Evolutionary conservation across 305 asterid species (phyloP), one percentile per base, ranked within the genome.

Genomic region (Plantago rigida): DNA sequence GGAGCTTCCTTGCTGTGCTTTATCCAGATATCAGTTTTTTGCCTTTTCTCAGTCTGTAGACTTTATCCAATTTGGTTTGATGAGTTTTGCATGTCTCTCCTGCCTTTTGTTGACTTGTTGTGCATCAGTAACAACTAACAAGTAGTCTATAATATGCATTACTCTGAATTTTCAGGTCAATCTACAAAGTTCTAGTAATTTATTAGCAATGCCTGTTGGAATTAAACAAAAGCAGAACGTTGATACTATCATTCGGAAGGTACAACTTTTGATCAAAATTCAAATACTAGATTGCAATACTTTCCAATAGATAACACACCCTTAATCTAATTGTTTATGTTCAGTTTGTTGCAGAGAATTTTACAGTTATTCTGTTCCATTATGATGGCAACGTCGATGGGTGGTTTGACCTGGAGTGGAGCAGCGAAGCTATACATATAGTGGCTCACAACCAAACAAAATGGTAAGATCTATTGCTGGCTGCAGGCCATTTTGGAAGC

Each of bases 291-390:
- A 50, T 13, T 69, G 42, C 47, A 53, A 46, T 28, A 45, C 62
- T 47, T 17, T 4, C 31, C 54, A 63, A 36, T 56, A 56, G 47
- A 60, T 65, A 12, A 71, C 41, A 67, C 48, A 61, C 49, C 45
- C 69, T 42, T 57, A 17, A 56, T 64, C 76, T 78, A 39, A 67
- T 69, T 60, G 51, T 62, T 39, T 71, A 68, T 31, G 66, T 80
- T 74, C 99, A 92, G 99, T 92, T 92, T 83, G 95, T 81, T 92
- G 49, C 85, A 75, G 97, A 82, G 76, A 89, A 87, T 70, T 92
- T 92, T 77, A 85, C 97, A 14, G 75, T 89, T 66, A 74, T 85
- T 47, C 78, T 92, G 58, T 92, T 92, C 87, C 99, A 92, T 68
- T 92, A 92, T 65, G 99, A 92, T 71, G 96, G 94, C 54, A 82